phyloP scores from a whole-genome alignment of 345 rosid genomes.

The Hibiscus trionum region DNA sequence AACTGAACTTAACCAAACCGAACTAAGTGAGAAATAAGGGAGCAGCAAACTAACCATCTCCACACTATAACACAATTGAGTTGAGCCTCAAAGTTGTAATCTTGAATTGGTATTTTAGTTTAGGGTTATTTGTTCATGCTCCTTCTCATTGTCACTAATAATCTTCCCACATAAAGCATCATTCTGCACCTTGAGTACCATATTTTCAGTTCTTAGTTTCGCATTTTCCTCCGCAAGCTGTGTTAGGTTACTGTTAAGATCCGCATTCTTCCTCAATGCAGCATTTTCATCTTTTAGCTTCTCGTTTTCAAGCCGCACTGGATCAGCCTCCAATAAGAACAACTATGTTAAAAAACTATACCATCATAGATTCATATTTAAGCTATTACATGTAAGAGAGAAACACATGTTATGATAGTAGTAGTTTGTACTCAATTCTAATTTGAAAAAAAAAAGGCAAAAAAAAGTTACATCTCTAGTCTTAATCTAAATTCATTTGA shows the following conservation, averaged over 20 bases:
- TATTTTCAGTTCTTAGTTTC: constrained; percentile 1
- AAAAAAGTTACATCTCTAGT: not conserved
- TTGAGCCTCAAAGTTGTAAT: not conserved
- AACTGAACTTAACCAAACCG: no score
- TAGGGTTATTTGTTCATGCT: not conserved
- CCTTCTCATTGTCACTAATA: constrained; percentile 1
- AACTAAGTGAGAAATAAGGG: no score
- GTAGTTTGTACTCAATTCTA: not conserved
- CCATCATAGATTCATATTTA: not conserved
- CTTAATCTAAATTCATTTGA: not conserved
- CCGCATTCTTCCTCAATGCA: not conserved
- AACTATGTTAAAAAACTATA: not conserved
- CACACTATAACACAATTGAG: no score
- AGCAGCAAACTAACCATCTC: no score
- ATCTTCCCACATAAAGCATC: constrained; percentile 15
- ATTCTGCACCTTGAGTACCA: constrained; percentile 10
- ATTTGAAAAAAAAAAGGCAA: not conserved
- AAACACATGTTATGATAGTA: not conserved
- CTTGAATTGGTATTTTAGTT: not conserved
- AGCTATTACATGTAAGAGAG: not conserved
- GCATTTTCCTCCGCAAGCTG: constrained; percentile 2
- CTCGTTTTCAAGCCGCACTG: constrained; percentile 1
- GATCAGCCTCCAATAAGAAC: constrained; percentile 4
- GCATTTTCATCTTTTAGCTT: constrained; percentile 2
- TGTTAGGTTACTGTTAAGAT: not conserved